Evolutionary conservation across 129 eudicot genomes (phyloP).

Genomic region (Chrysanthemum makinoi): DNA sequence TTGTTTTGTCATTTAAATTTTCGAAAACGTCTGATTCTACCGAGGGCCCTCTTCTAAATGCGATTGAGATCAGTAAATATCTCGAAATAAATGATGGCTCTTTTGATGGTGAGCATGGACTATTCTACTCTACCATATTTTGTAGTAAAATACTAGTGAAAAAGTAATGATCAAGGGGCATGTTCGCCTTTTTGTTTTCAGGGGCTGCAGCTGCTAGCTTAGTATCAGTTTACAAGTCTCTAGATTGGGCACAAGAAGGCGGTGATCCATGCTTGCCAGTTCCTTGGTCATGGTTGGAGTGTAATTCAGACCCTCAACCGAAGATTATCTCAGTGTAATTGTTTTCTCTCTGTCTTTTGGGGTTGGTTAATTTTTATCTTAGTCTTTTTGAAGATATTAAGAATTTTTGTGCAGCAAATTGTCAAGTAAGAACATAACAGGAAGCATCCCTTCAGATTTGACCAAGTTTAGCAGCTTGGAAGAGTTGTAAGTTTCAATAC

Average conservation of each 20-base stretch:
- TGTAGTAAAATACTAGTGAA: background rate
- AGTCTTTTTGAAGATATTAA: background rate
- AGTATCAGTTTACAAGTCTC: conserved; percentile 49
- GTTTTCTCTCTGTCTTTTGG: background rate
- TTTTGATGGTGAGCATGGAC: conserved; percentile 51
- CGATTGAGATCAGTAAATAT: conserved; percentile 79
- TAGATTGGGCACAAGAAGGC: conserved; percentile 93
- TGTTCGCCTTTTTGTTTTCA: conserved; percentile 19
- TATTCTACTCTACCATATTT: conserved; percentile 3
- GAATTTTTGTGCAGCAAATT: conserved; percentile 50
- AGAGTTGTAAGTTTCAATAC: conserved; percentile 64
- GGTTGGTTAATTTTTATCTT: background rate
- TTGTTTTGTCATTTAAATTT: conserved; percentile 68
- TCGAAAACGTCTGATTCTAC: conserved; percentile 67
- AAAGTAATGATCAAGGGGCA: conserved; percentile 1
- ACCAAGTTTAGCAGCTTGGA: conserved; percentile 63
- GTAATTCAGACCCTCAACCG: conserved; percentile 62
- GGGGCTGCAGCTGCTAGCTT: conserved; percentile 53
- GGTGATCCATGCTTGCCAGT: conserved; percentile 98
- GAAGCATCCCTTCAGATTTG: conserved; percentile 69
- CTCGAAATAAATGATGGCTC: conserved; percentile 58
- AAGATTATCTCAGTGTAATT: conserved; percentile 51
- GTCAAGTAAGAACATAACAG: conserved; percentile 67
- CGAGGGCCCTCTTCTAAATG: conserved; percentile 75
- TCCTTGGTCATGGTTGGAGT: conserved; percentile 72